A percentile compares a stretch with the other conserved stretches of the same genome.
These are phyloP conservation scores for Papiliotrema laurentii DNA, from an alignment of 1,284 basidiomycete genomes.

Conservation along the genomic window DNA sequence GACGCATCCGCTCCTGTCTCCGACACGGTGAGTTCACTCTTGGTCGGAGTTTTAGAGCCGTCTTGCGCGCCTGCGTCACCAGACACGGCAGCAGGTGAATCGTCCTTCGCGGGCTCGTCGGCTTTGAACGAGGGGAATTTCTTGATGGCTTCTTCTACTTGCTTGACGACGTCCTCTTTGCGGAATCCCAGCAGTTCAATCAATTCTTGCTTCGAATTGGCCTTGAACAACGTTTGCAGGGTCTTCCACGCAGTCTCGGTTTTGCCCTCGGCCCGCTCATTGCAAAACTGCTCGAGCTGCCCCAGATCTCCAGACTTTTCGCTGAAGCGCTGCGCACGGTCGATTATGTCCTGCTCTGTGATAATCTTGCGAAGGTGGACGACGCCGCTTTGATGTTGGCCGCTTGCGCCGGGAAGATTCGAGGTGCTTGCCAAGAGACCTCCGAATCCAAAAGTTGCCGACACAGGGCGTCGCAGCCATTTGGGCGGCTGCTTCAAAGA, in stretches of 20 bases:
- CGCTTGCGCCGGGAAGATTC: conserved; percentile 66
- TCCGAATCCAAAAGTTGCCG: conserved; percentile 86
- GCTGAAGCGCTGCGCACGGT: conserved; percentile 70
- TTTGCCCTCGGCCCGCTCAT: conserved; percentile 47
- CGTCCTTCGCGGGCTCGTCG: conserved; percentile 13
- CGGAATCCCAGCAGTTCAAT: conserved; percentile 90
- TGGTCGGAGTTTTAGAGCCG: conserved; percentile 16
- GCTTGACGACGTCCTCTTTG: conserved; percentile 74
- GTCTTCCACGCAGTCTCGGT: conserved; percentile 78
- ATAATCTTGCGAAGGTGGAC: conserved; percentile 73
- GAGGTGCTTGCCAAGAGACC: conserved; percentile 77
- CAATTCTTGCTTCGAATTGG: conserved; percentile 83
- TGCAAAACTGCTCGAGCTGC: conserved; percentile 64
- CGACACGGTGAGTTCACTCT: conserved; percentile 61
- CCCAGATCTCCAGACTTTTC: conserved; percentile 58
- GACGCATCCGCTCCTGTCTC: conserved; percentile 61
- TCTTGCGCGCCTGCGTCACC: conserved; percentile 48
- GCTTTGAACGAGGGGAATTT: conserved; percentile 53
- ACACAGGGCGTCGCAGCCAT: conserved; percentile 84
- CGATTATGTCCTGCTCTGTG: conserved; percentile 72
- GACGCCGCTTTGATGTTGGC: conserved; percentile 69
- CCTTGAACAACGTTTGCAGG: conserved; percentile 78
- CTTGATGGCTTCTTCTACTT: conserved; percentile 76
- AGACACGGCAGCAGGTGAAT: conserved; percentile 4
- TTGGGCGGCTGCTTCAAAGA: conserved; percentile 89